phyloP scores from a whole-genome alignment of 148 eudicot species.

The Pouteria glomerata region DNA sequence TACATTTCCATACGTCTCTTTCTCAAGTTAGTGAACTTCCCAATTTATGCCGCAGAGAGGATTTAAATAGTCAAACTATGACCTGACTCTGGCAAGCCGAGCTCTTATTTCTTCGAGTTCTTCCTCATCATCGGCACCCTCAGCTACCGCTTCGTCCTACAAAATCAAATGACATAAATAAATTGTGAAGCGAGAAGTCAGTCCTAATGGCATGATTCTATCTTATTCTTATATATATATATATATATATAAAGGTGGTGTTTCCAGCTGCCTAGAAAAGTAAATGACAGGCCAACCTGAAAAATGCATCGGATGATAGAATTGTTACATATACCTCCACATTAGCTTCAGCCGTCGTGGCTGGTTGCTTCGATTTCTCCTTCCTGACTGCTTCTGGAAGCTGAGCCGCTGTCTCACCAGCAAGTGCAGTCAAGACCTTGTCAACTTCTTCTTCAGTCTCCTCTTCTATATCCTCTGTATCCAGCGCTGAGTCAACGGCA shows the following conservation, averaged over 20 bases:
- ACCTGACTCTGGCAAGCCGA: constrained; percentile 85
- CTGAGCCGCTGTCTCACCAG: constrained; percentile 93
- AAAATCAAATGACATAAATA: constrained; percentile 16
- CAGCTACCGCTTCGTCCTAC: constrained; percentile 59
- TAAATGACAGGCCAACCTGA: not conserved
- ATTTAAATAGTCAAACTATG: constrained; percentile 25
- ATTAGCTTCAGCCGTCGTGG: constrained; percentile 27
- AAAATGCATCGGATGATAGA: constrained; percentile 2
- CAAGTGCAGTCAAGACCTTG: constrained; percentile 85
- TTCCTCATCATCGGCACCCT: constrained; percentile 86
- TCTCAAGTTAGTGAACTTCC: not conserved
- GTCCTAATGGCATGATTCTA: too few relatives aligned
- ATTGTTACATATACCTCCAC: constrained; percentile 27
- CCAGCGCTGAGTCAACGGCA: constrained; percentile 74
- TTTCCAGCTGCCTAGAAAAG: not conserved
- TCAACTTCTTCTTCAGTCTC: constrained; percentile 95
- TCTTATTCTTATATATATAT: too few relatives aligned
- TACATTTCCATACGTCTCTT: not conserved
- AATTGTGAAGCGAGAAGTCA: too few relatives aligned
- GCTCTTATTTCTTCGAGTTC: constrained; percentile 90
- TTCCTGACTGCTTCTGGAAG: constrained; percentile 80
- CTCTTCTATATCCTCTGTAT: constrained; percentile 94
- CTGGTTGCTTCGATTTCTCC: constrained; percentile 68
- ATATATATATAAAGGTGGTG: too few relatives aligned
- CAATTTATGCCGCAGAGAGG: not conserved